Evolutionary conservation across 495 filamentous ascomycete species (phyloP).

Genomic region (Tricharina praecox): DNA sequence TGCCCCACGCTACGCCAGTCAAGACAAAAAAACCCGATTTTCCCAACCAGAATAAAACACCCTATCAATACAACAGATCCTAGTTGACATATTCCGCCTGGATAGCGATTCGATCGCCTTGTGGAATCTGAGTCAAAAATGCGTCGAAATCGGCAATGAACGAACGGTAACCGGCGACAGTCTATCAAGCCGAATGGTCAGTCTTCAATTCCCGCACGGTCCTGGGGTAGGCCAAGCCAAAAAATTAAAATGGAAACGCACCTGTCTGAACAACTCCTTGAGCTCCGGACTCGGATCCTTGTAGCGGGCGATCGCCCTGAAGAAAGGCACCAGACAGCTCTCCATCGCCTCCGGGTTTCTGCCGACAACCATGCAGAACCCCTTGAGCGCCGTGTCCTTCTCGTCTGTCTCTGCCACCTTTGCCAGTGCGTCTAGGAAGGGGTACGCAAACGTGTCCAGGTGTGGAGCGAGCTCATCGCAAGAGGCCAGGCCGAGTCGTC

Average conservation of each 20-base stretch:
- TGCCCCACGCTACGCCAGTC: no score
- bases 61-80: no score
- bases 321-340: constrained; percentile 61
- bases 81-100: neutral
- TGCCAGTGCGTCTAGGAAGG: constrained; percentile 65
- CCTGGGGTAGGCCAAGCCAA: no score
- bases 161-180: constrained; percentile 62
- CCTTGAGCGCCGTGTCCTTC: constrained; percentile 82
- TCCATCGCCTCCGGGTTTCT: constrained; percentile 88
- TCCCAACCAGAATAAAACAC: no score
- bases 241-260: constrained; percentile 21
- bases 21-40: no score
- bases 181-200: constrained; percentile 36
- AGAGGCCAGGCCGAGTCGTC: constrained; percentile 71
- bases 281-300: constrained; percentile 34
- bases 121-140: constrained; percentile 53
- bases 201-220: constrained; percentile 10
- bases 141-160: constrained; percentile 73
- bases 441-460: constrained; percentile 59
- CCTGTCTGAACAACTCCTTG: constrained; percentile 33
- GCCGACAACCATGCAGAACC: constrained; percentile 70
- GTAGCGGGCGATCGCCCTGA: constrained; percentile 66
- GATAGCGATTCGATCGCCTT: constrained; percentile 39
- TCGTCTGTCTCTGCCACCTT: constrained; percentile 82
- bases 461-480: constrained; percentile 61